phyloP scores from a whole-genome alignment of 148 eudicot species.

The Talinum fruticosum region DNA sequence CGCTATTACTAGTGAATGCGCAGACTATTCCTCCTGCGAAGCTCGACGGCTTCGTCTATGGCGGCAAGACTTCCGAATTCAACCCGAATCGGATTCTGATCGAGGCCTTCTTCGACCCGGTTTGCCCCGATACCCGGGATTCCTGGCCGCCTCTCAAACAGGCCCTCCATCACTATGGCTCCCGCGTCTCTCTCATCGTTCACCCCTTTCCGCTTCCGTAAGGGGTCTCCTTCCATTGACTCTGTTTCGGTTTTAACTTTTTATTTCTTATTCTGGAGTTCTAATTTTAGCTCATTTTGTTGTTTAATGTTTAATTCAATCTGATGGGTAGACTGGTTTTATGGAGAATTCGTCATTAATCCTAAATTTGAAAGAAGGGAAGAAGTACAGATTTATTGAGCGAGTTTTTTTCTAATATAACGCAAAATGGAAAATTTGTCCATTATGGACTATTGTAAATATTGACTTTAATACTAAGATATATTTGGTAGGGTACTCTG shows the following conservation, averaged over 20 bases:
- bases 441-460: not conserved
- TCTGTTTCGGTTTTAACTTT: not conserved
- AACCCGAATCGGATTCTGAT: constrained; percentile 40
- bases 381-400: not conserved
- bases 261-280: no score
- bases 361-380: not conserved
- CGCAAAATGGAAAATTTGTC: no score
- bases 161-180: constrained; percentile 47
- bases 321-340: no score
- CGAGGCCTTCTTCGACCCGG: constrained; percentile 90
- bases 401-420: no score
- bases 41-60: constrained; percentile 76
- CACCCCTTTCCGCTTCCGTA: constrained; percentile 87
- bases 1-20: constrained; percentile 10
- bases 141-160: constrained; percentile 81
- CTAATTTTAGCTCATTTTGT: no score
- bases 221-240: constrained; percentile 12
- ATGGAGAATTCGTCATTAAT: no score
- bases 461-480: no score
- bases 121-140: constrained; percentile 85
- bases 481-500: no score
- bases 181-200: constrained; percentile 48
- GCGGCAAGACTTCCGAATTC: constrained; percentile 25
- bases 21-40: constrained; percentile 46
- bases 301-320: no score